Conservation (phyloP, 177 flowering plant genomes). For the Telopea speciosissima region DNA sequence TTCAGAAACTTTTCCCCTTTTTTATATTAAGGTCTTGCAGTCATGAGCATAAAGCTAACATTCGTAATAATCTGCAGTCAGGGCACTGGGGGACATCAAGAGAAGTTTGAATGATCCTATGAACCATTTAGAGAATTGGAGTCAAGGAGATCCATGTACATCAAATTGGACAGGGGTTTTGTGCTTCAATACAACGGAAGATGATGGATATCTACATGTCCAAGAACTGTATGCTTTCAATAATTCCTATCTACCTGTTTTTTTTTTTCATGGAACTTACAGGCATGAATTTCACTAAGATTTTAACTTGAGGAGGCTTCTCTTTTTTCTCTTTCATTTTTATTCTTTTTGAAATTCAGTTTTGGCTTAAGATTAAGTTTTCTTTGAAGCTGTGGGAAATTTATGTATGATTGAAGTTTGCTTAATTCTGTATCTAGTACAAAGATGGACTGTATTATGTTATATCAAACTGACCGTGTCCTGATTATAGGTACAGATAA, state of each 20-base stretch:
- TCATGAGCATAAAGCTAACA: not conserved
- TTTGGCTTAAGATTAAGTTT: not conserved
- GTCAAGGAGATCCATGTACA: slow-evolving; percentile 56
- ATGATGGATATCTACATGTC: slow-evolving; percentile 58
- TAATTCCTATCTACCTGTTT: not conserved
- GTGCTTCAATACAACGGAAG: slow-evolving; percentile 38
- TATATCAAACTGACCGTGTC: not conserved
- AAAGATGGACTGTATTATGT: not conserved
- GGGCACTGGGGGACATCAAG: slow-evolving; percentile 37
- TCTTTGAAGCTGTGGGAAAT: not conserved
- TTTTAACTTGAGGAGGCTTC: not conserved
- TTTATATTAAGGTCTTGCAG: not conserved
- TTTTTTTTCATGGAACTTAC: not conserved
- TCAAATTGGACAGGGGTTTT: slow-evolving; percentile 63
- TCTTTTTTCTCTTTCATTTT: not conserved
- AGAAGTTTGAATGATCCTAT: slow-evolving; percentile 37
- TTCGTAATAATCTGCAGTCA: slow-evolving; percentile 29
- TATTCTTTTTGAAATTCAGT: not conserved
- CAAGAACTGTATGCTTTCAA: slow-evolving; percentile 39
- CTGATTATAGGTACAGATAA: not conserved
- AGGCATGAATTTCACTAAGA: not conserved
- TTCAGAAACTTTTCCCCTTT: not conserved
- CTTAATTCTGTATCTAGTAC: not conserved
- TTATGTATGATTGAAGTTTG: not conserved
- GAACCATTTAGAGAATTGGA: slow-evolving; percentile 43